A percentile compares a stretch with the other conserved stretches of the same genome.
Evolutionary conservation across 352 stramenopile species (phyloP).

Genomic region (Nothophytophthora sp.): DNA sequence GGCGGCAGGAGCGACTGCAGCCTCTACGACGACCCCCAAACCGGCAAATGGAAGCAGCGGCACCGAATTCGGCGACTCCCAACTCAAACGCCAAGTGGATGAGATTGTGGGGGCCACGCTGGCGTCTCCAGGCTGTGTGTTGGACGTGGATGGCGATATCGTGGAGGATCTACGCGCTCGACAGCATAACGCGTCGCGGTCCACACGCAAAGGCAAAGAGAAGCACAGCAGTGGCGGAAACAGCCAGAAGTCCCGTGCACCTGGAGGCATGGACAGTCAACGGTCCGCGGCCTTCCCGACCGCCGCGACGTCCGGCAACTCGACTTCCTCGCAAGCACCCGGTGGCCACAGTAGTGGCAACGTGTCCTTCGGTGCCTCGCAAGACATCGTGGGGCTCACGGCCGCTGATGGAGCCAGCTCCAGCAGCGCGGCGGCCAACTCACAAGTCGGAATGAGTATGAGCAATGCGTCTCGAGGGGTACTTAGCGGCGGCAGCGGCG

Average conservation of each 20-base stretch:
- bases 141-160: slow-evolving; percentile 82
- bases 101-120: slow-evolving; percentile 79
- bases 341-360: slow-evolving; percentile 46
- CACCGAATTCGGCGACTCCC: slow-evolving; percentile 44
- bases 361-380: slow-evolving; percentile 50
- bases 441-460: slow-evolving; percentile 42
- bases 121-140: slow-evolving; percentile 72
- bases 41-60: slow-evolving; percentile 10
- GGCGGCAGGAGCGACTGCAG: slow-evolving; percentile 2
- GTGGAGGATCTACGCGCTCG: slow-evolving; percentile 64
- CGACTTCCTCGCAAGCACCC: slow-evolving; percentile 42
- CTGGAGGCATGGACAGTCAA: slow-evolving; percentile 46
- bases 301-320: slow-evolving; percentile 24
- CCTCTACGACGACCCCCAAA: slow-evolving; percentile 6
- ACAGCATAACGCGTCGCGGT: slow-evolving; percentile 35
- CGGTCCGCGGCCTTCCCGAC: slow-evolving; percentile 31
- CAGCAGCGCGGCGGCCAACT: slow-evolving; percentile 37
- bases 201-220: slow-evolving; percentile 16
- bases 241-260: slow-evolving; percentile 47
- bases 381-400: slow-evolving; percentile 32
- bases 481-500: slow-evolving; percentile 48
- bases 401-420: slow-evolving; percentile 27
- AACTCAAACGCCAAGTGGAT: slow-evolving; percentile 74
- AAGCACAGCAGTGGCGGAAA: slow-evolving; percentile 19
- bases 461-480: slow-evolving; percentile 45